Evolutionary conservation across 2,329 filamentous ascomycete species (phyloP), one percentile per base, ranked within the genome.

Genomic region (Ophidiomyces ophidiicola): DNA sequence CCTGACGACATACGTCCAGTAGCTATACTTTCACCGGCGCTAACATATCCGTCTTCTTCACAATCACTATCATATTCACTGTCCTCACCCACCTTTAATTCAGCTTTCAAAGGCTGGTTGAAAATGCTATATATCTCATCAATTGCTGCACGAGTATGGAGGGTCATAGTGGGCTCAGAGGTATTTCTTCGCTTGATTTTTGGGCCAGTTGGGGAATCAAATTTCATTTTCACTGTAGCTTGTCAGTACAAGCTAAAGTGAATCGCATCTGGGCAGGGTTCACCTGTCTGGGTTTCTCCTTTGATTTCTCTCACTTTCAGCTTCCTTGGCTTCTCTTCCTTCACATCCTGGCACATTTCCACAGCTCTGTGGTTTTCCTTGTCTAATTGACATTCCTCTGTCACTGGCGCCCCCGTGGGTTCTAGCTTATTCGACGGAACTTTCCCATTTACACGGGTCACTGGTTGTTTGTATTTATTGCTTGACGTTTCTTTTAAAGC

Each of bases 91-190:
- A 64, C 57, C 12, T 61, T 60, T 23, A 48, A 52, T 40, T 65
- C 58, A 2, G 65, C 64, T 45, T 71, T 70, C 24, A 88, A 59
- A 1, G 90, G 88, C 42, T 90, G 82, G 53, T 90, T 96, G 63
- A 96, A 98, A 33, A 98, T 84, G 42, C 86, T 86, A 53, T 96
- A 96, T 37, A 98, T 94, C 50, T 98, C 90, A 50, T 96, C 87
- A 46, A 88, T 94, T 3, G 90, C 90, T 48, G 90, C 88, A 51
- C 76, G 83, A 8, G 90, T 98, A 55, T 96, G 86, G 48, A 98
- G 75, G 0, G 90, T 98, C 87, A 98, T 94, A 1, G 90, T 98
- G n/a, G 87, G 83, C 59, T 96, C 88, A 24, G 69, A 63, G 7
- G 70, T 70, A 36, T 78, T 78, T 57, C 82, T 90, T 58, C 83